Base-by-base conservation (phyloP, 176 grass and related monocot genomes). In the Areca catechu region DNA sequence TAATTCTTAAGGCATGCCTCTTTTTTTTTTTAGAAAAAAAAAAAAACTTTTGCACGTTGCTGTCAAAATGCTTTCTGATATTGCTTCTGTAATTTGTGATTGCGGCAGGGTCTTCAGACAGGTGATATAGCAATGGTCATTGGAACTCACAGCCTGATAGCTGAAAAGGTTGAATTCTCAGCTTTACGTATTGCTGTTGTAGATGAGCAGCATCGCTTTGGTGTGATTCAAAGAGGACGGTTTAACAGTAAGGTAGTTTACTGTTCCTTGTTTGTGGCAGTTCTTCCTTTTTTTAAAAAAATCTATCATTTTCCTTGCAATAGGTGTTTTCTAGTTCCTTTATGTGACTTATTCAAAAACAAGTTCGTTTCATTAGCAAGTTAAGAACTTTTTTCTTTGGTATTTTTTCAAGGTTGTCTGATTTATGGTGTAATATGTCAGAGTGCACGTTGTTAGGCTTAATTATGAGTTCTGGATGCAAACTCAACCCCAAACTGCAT, bases 151-250 rank as follows among this genome's bases (percentile, higher is more conserved):
- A 83, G 81, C 68, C 77, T 97, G 61, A 85, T 91, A 69, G 84
- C 72, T 69, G 80, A 88, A 65, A 97, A 78, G 79, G 81, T 89
- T 58, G 70, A 85, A 67, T 88, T 88, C 68, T 70, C 17, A 63
- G 71, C 70, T 70, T 76, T 97, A 67, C 79, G 78, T 51, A 82
- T 97, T 25, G 83, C 83, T 68, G 72, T 85, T 43, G 75, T 97
- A 71, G 93, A 97, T 80, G 93, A 97, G 69, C 87, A 91, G 28
- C 83, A 97, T 25, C 71, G 83, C 5, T 97, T 97, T 72, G 87
- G 87, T 77, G 87, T 97, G 34, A 58, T 91, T 61, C 93, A 97
- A 51, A 79, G 93, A 74, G 93, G 87, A 71, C 79, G 70, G 29
- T 88, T 97, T 70, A 97, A 88, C 69, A 97, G 66, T 71, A 97